These are phyloP conservation scores for Verticillium dahliae DNA, from an alignment of 2,329 filamentous ascomycete genomes.

Conservation along the genomic window DNA sequence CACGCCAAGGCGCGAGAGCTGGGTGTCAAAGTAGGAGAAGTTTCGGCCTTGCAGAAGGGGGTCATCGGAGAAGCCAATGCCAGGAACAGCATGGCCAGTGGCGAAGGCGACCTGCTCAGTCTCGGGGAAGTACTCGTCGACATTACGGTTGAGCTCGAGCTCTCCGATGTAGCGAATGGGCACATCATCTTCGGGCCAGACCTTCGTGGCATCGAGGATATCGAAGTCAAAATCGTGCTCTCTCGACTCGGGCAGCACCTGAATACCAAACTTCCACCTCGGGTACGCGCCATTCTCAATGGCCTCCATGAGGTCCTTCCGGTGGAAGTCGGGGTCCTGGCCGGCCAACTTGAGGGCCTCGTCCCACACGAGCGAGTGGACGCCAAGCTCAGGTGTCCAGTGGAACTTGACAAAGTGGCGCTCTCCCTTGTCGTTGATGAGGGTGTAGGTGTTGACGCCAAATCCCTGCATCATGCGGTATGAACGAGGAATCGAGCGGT, in stretches of 20 bases:
- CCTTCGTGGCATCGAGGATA: slow-evolving; percentile 76
- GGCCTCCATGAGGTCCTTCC: slow-evolving; percentile 68
- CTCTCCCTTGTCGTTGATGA: slow-evolving; percentile 62
- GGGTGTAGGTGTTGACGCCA: slow-evolving; percentile 72
- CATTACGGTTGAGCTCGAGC: slow-evolving; percentile 70
- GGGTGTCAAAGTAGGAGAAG: slow-evolving; percentile 60
- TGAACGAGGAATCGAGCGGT: slow-evolving; percentile 65
- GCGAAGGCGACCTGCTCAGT: slow-evolving; percentile 81
- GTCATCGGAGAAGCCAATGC: slow-evolving; percentile 71
- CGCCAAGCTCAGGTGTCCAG: slow-evolving; percentile 67
- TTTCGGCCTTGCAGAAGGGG: slow-evolving; percentile 70
- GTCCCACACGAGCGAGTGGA: slow-evolving; percentile 73
- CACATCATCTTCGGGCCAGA: slow-evolving; percentile 75
- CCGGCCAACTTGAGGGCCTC: slow-evolving; percentile 70
- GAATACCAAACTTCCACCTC: slow-evolving; percentile 79
- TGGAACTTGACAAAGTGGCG: slow-evolving; percentile 73
- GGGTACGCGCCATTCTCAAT: slow-evolving; percentile 67
- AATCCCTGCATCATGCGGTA: slow-evolving; percentile 85
- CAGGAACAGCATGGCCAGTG: slow-evolving; percentile 71
- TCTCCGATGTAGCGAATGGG: slow-evolving; percentile 74
- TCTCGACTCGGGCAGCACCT: slow-evolving; percentile 63
- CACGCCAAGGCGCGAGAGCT: slow-evolving; percentile 61
- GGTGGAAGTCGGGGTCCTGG: slow-evolving; percentile 75
- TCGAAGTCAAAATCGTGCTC: slow-evolving; percentile 80
- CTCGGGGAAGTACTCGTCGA: slow-evolving; percentile 77